Conservation (phyloP, 495 filamentous ascomycete genomes). For the Aspergillus bridgeri region DNA sequence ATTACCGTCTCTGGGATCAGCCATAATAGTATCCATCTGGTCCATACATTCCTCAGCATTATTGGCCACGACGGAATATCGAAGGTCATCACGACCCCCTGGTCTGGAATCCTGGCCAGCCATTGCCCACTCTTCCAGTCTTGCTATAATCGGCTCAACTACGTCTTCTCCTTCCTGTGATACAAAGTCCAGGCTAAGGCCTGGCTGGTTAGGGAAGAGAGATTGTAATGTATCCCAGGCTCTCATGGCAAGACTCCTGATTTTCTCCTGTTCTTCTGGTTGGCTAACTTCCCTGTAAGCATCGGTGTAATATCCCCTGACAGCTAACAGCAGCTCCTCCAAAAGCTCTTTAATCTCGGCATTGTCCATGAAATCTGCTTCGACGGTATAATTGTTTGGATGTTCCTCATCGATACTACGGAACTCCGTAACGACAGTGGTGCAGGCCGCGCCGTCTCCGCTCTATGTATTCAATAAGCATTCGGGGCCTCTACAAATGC, state of each 20-base stretch:
- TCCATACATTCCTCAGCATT: conserved; percentile 19
- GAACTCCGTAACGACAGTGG: conserved; percentile 33
- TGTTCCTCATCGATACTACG: conserved; percentile 21
- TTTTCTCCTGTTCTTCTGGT: conserved; percentile 11
- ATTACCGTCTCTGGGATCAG: not conserved
- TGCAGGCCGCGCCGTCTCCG: conserved; percentile 28
- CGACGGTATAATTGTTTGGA: conserved; percentile 22
- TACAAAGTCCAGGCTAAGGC: conserved; percentile 20
- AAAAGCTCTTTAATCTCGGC: conserved; percentile 24
- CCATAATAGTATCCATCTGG: conserved; percentile 20
- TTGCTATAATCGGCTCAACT: conserved; percentile 6
- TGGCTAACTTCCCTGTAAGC: conserved; percentile 12
- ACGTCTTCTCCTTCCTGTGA: conserved; percentile 10
- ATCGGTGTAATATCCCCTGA: conserved; percentile 18
- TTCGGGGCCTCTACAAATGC: not conserved
- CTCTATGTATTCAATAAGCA: conserved; percentile 14
- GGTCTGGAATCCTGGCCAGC: conserved; percentile 11
- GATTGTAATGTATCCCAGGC: conserved; percentile 21
- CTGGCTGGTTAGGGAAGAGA: conserved; percentile 19
- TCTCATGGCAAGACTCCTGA: conserved; percentile 5
- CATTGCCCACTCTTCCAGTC: conserved; percentile 17
- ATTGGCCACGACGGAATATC: conserved; percentile 11
- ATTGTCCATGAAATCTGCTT: conserved; percentile 26
- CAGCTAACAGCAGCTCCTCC: conserved; percentile 20
- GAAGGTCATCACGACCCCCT: conserved; percentile 12